These are phyloP conservation scores for Oenanthe sinensis DNA, from an alignment of 129 eudicot genomes.

Conservation along the genomic window DNA sequence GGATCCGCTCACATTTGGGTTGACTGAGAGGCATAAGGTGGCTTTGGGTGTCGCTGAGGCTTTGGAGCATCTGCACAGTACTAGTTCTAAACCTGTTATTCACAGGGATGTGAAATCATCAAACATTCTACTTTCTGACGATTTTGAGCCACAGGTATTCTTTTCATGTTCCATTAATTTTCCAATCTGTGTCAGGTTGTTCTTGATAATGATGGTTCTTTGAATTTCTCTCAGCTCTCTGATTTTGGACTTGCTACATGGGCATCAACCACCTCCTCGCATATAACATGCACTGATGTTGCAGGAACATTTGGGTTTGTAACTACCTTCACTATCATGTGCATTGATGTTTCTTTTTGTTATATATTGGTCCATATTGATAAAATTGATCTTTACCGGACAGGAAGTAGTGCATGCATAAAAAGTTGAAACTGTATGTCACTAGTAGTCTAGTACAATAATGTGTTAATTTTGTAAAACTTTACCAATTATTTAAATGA, in stretches of 20 bases:
- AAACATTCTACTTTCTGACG: conserved; percentile 71
- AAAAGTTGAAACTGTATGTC: neutral
- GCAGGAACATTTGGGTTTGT: conserved; percentile 97
- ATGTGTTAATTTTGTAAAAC: neutral
- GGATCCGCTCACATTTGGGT: conserved; percentile 47
- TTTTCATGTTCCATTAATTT: neutral
- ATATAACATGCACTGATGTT: conserved; percentile 68
- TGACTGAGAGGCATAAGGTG: conserved; percentile 78
- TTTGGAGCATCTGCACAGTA: conserved; percentile 63
- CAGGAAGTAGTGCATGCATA: neutral
- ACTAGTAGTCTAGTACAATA: neutral
- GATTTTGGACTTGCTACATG: conserved; percentile 95
- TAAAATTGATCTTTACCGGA: neutral
- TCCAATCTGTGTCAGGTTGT: neutral
- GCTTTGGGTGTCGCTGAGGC: conserved; percentile 94
- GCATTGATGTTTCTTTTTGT: too few relatives aligned
- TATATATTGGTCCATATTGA: neutral
- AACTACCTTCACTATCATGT: neutral
- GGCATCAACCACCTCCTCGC: conserved; percentile 63
- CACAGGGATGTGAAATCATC: conserved; percentile 97
- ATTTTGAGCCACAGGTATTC: conserved; percentile 83
- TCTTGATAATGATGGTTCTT: neutral
- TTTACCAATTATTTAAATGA: neutral
- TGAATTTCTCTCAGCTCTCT: conserved; percentile 53
- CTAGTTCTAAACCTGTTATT: conserved; percentile 58